Evolutionary conservation across 768 basidiomycete genomes (phyloP).

Genomic region (Leccinellum luteum): DNA sequence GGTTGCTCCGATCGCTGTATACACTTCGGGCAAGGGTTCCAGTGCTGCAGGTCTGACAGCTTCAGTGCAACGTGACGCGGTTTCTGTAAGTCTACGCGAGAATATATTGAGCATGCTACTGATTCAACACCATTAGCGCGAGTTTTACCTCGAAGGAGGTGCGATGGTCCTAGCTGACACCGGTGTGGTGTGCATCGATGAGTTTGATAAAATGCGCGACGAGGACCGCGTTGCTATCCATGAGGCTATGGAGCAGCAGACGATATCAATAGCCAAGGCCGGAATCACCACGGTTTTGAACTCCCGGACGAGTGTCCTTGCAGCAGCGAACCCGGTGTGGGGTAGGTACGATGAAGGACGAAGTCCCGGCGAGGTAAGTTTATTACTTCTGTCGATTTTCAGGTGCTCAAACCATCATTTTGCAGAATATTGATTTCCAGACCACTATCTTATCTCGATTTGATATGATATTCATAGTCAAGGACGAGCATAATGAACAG

Average conservation of each 20-base stretch:
- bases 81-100: slow-evolving; percentile 59
- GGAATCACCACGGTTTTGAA: slow-evolving; percentile 98
- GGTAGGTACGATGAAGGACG: slow-evolving; percentile 96
- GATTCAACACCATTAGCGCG: slow-evolving; percentile 54
- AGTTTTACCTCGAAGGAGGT: slow-evolving; percentile 98
- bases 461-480: slow-evolving; percentile 99
- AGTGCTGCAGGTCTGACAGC: slow-evolving; percentile 99
- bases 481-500: slow-evolving; percentile 94
- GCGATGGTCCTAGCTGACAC: slow-evolving; percentile 99
- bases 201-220: slow-evolving; percentile 99
- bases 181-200: slow-evolving; percentile 98
- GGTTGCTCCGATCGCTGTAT: slow-evolving; percentile 97
- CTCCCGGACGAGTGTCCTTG: slow-evolving; percentile 92
- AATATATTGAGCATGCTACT: slow-evolving; percentile 1
- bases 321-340: slow-evolving; percentile 97
- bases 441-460: slow-evolving; percentile 98
- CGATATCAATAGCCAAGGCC: slow-evolving; percentile 98
- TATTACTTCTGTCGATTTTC: neutral
- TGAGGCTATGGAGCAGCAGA: slow-evolving; percentile 99
- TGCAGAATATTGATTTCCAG: slow-evolving; percentile 91
- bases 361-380: slow-evolving; percentile 83
- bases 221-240: slow-evolving; percentile 99
- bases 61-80: slow-evolving; percentile 90
- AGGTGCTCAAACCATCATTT: neutral
- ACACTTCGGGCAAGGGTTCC: slow-evolving; percentile 97